Conservation (phyloP, 441 rosid species). For the Adansonia gregorii region DNA sequence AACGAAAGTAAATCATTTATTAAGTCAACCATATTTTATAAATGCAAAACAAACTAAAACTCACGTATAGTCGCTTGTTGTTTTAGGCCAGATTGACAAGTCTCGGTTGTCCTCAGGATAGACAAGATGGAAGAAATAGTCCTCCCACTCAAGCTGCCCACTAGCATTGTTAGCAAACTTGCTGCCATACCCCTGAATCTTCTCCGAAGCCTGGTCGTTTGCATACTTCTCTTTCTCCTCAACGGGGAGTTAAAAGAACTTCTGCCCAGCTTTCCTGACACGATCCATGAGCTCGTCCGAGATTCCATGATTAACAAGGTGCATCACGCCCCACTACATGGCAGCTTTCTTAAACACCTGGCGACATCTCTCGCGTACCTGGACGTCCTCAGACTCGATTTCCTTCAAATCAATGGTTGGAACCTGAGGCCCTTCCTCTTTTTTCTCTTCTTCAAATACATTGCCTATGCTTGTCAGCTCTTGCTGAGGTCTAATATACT, state of each 20-base stretch:
- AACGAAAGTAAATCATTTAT: no score
- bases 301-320: conserved; percentile 84
- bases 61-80: conserved; percentile 73
- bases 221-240: conserved; percentile 93
- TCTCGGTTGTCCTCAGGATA: conserved; percentile 82
- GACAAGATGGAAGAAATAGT: conserved; percentile 83
- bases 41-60: conserved; percentile 25
- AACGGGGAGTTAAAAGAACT: conserved; percentile 59
- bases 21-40: background rate
- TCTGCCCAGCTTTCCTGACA: conserved; percentile 65
- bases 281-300: conserved; percentile 54
- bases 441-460: conserved; percentile 76
- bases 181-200: conserved; percentile 91
- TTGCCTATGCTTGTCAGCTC: conserved; percentile 70
- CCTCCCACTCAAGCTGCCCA: conserved; percentile 93
- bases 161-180: conserved; percentile 85
- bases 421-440: conserved; percentile 69
- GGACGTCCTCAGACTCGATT: conserved; percentile 56
- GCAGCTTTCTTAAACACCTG: conserved; percentile 63
- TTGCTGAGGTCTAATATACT: conserved; percentile 71
- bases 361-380: conserved; percentile 52
- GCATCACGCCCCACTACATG: conserved; percentile 90
- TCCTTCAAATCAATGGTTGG: conserved; percentile 74
- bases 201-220: conserved; percentile 75
- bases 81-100: conserved; percentile 80